Evolutionary conservation across 1,284 basidiomycete genomes (phyloP), one percentile per base, ranked within the genome.

Genomic region (Fomes fomentarius): DNA sequence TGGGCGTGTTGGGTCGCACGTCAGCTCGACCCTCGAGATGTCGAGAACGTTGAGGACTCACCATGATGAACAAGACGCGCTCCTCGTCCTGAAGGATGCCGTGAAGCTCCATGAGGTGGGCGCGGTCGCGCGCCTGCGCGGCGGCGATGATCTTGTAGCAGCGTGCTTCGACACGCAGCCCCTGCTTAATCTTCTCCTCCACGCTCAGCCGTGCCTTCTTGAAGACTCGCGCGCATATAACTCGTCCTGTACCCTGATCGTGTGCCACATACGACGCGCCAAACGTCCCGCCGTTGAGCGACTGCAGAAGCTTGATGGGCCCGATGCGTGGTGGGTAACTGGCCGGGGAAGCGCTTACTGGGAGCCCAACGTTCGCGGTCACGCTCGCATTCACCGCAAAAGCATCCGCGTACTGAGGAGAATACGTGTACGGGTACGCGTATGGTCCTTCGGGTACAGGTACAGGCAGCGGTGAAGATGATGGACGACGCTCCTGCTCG

Each of bases 21-120:
- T 25, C 21, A 25, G 19, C 11, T 17, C 21, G 14, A 5, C 7
- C 37, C 15, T 5, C 26, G 37, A 30, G 7, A 58, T 21, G 37
- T 26, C 28, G 24, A 37, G 19, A 35, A 47, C 26, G 38, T 22
- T 11, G 4, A 50, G 24, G 11, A 65, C 69, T 28, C 47, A 72
- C 72, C 71, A 74, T 72, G 0, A 63, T 66, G 34, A 69, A 67
- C 19, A 67, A 48, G n/a, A 73, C 57, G 34, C 44, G 57, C 26
- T 55, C 44, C 4, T 66, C 52, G 41, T 70, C 66, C 57, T 74
- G 72, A 12, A 74, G 58, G 8, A 68, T 63, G 10, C 63, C 71
- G 35, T 71, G 65, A 19, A 70, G 28, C 52, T 70, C 67, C 68
- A 72, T 70, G 12, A 74, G 55, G 51, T 66, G 69, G 47, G 62